A percentile compares a stretch with the other conserved stretches of the same genome.
These are phyloP conservation scores for Biancaea sappan DNA, from an alignment of 306 rosid genomes.

Conservation along the genomic window DNA sequence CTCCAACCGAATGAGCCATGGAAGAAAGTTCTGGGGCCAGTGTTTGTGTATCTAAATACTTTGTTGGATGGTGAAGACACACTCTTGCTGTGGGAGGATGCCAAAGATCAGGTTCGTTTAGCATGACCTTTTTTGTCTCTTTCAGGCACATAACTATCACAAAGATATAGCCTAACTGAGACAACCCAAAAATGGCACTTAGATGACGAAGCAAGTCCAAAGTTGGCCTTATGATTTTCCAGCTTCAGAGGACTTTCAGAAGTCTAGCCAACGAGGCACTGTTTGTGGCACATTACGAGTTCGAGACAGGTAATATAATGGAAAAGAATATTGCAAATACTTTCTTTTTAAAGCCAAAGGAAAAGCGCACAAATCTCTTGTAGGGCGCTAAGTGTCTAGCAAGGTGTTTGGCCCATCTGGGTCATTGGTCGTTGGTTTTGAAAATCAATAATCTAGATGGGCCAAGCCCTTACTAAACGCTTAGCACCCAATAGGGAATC, in stretches of 20 bases:
- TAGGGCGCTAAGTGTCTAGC: too few relatives aligned
- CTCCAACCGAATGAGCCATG: constrained; percentile 67
- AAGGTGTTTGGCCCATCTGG: too few relatives aligned
- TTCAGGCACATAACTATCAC: background rate
- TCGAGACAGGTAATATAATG: constrained; percentile 54
- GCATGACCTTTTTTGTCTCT: background rate
- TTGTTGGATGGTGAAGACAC: constrained; percentile 35
- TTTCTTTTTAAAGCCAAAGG: too few relatives aligned
- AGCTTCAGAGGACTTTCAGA: constrained; percentile 67
- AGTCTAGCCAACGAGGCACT: constrained; percentile 54
- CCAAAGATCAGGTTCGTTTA: constrained; percentile 68
- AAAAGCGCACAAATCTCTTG: too few relatives aligned
- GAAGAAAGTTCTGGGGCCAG: constrained; percentile 90
- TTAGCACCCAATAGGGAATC: too few relatives aligned
- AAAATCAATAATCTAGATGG: too few relatives aligned
- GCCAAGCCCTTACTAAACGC: too few relatives aligned
- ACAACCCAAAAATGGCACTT: background rate
- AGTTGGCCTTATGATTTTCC: constrained; percentile 87
- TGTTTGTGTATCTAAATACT: constrained; percentile 68
- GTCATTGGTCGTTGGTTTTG: too few relatives aligned
- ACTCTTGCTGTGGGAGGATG: constrained; percentile 83
- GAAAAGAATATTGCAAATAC: too few relatives aligned
- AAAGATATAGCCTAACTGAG: constrained; percentile 8
- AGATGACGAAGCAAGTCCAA: constrained; percentile 70
- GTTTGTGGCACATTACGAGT: constrained; percentile 62